These are phyloP conservation scores for Claviceps humidiphila DNA, from an alignment of 2,329 filamentous ascomycete genomes.

Conservation along the genomic window DNA sequence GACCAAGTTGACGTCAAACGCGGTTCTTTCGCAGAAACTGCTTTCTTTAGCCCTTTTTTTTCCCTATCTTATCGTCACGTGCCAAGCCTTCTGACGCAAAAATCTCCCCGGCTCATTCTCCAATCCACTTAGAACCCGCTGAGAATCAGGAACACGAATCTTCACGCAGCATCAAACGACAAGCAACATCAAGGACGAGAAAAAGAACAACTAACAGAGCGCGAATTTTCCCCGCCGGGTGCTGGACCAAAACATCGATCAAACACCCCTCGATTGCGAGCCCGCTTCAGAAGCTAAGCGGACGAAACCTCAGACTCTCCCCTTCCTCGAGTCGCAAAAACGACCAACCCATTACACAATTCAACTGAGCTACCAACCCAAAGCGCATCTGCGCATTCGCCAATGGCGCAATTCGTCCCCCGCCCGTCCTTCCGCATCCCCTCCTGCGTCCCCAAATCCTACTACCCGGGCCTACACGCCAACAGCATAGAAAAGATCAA, in stretches of 20 bases:
- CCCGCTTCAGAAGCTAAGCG: no score
- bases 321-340: neutral
- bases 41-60: neutral
- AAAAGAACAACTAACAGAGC: neutral
- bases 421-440: constrained; percentile 61
- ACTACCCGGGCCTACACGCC: constrained; percentile 88
- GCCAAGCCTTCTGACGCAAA: neutral
- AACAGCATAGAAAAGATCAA: constrained; percentile 74
- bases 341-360: neutral
- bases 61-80: constrained; percentile 7
- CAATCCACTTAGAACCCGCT: neutral
- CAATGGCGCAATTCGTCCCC: constrained; percentile 48
- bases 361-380: neutral
- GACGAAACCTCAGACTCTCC: no score
- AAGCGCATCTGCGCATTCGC: neutral
- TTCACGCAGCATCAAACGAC: no score
- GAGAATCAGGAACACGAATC: no score
- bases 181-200: no score
- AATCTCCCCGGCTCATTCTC: neutral
- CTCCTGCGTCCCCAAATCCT: constrained; percentile 66
- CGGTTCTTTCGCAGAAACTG: no score
- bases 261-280: no score
- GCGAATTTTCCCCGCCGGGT: no score
- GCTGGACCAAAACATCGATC: no score
- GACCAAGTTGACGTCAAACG: neutral